Evolutionary conservation across 768 basidiomycete species (phyloP), one percentile per base, ranked within the genome.

Genomic region (Tremella yokohamensis): DNA sequence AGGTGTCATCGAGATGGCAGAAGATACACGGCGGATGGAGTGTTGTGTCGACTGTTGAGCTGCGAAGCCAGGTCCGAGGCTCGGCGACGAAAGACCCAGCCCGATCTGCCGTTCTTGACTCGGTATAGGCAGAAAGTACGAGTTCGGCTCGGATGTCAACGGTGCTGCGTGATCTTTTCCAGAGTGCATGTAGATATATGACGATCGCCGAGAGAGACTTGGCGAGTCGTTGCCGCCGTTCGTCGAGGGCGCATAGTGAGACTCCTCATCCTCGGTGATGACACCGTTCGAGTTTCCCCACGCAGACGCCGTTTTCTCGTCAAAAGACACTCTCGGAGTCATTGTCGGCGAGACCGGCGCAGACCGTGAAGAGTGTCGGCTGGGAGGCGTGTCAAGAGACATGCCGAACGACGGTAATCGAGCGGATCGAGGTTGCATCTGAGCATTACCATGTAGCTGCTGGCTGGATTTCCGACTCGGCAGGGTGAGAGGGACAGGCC

Each of bases 121-220:
- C 7, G 68, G 66, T 25, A 68, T 8, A 6, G 70, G 65, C n/a
- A 70, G 47, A 39, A 69, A 69, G 53, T 68, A 73, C 6, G 63
- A 64, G n/a, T 2, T 34, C 40, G 50, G 44, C n/a, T 56, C 55
- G 25, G 38, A 53, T 8, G 29, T 42, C 26, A 45, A 29, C 40
- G 45, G 49, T 8, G 55, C 24, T 7, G 48, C 37, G 18, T 52
- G 50, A 49, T 52, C 25, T 40, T 58, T 37, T 4, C 58, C 44
- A 19, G 58, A 63, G 52, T 64, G 66, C 64, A 66, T 67, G 26
- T 65, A 64, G 52, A 69, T 64, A 49, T 65, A 67, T 40, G 57
- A 56, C 13, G 64, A 66, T 39, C 69, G 48, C 53, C 69, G 55
- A 3, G 65, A 66, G 11, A 68, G 49, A 40, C 49, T 66, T 8